Evolutionary conservation across 2,329 filamentous ascomycete genomes (phyloP).

Genomic region (Penicillium sp.): DNA sequence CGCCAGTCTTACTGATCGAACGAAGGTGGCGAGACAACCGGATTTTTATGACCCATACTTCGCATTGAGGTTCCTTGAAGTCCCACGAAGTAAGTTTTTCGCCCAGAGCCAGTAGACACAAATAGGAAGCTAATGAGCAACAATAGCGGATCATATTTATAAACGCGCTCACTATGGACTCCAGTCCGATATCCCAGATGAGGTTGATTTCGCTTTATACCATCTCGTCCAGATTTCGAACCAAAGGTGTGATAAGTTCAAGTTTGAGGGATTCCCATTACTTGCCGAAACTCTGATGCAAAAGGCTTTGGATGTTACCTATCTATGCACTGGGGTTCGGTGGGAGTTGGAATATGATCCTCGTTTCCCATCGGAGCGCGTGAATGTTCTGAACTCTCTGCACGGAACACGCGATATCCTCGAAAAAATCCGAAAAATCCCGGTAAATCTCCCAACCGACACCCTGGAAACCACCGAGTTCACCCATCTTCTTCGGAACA

Average conservation of each 20-base stretch:
- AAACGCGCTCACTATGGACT: constrained; percentile 81
- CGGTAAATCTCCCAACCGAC: constrained; percentile 60
- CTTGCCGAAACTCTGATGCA: constrained; percentile 85
- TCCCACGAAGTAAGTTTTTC: constrained; percentile 35
- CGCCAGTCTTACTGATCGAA: constrained; percentile 24
- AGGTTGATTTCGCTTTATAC: constrained; percentile 90
- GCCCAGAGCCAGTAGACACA: background rate
- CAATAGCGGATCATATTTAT: constrained; percentile 67
- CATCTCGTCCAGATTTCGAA: constrained; percentile 90
- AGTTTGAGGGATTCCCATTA: constrained; percentile 86
- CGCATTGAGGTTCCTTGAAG: constrained; percentile 36
- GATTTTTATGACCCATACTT: constrained; percentile 42
- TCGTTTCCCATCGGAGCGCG: constrained; percentile 51
- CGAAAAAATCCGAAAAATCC: constrained; percentile 66
- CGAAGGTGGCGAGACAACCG: constrained; percentile 34
- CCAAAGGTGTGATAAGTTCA: constrained; percentile 92
- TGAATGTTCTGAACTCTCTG: constrained; percentile 63
- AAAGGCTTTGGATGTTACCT: constrained; percentile 75
- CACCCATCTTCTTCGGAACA: constrained; percentile 67
- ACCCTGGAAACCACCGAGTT: constrained; percentile 70
- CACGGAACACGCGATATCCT: constrained; percentile 70
- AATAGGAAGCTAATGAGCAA: constrained; percentile 10
- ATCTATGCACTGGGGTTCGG: constrained; percentile 75
- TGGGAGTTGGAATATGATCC: constrained; percentile 75
- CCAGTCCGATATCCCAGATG: constrained; percentile 72